phyloP scores from a whole-genome alignment of 176 grass and related monocot genomes.

The Avena insularis region DNA sequence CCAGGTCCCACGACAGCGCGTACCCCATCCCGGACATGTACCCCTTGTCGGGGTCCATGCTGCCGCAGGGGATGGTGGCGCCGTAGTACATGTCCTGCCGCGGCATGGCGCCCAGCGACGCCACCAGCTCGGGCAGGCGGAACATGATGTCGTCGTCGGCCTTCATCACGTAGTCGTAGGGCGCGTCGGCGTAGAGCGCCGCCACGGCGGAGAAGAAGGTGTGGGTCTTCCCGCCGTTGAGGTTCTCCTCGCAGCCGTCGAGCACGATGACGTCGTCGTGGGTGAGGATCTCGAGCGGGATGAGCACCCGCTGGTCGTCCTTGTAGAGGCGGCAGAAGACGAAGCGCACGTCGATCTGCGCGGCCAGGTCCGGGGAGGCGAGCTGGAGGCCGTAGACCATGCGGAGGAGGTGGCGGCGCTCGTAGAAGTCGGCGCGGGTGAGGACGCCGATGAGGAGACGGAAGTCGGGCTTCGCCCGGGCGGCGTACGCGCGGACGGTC shows the following conservation, averaged over 20 bases:
- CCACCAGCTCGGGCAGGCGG: constrained; percentile 55
- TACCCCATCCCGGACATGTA: constrained; percentile 95
- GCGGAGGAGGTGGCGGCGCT: constrained; percentile 69
- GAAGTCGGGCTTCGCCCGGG: constrained; percentile 54
- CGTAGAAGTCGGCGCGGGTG: constrained; percentile 58
- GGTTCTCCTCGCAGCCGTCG: constrained; percentile 74
- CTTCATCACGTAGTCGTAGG: constrained; percentile 87
- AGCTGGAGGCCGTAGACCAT: constrained; percentile 66
- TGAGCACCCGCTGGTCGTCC: constrained; percentile 67
- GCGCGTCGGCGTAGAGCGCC: constrained; percentile 46
- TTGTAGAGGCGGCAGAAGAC: constrained; percentile 69
- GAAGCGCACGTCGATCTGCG: constrained; percentile 66
- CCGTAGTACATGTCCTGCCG: constrained; percentile 77
- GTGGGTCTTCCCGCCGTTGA: constrained; percentile 77
- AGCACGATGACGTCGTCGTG: constrained; percentile 71
- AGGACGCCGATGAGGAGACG: constrained; percentile 70
- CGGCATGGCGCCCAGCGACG: constrained; percentile 58
- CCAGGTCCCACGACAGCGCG: constrained; percentile 85
- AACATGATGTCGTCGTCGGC: constrained; percentile 82
- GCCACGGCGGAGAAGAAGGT: constrained; percentile 60
- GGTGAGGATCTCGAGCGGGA: constrained; percentile 64
- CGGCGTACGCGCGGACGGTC: constrained; percentile 2
- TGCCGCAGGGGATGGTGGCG: constrained; percentile 62
- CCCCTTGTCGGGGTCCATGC: constrained; percentile 51
- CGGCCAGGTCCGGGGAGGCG: constrained; percentile 18